Evolutionary conservation across 1,284 basidiomycete species (phyloP), one percentile per base, ranked within the genome.

Genomic region (Leccinum insigne): DNA sequence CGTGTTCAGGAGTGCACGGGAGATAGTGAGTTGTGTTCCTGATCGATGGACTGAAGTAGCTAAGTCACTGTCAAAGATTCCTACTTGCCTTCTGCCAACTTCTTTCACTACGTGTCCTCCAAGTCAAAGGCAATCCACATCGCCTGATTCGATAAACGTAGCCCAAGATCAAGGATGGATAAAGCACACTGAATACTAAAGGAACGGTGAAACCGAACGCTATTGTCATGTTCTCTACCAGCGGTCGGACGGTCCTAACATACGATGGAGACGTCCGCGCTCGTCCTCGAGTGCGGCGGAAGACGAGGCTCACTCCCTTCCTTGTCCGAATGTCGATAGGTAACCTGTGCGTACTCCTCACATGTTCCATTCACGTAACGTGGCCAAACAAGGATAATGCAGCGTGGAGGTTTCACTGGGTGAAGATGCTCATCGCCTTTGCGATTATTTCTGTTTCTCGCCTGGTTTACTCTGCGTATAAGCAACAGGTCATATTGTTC

Each of bases 361-460:
- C 9, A 4, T 32, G 32, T 32, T 32, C 32, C 32, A 32, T 32
- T 32, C 32, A 49, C 29, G 42, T 61, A 62, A 21, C 62, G 42
- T 38, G 49, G 65, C 40, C 13, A 62, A 70, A 68, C 57, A 61
- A 44, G 62, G 63, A 59, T 11, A 49, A 59, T 66, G 5, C 66
- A 93, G 92, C 95, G 68, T 95, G 93, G 87, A 75, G 93, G 23
- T 80, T 96, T 40, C 91, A 92, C 64, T 91, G 91, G 85, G 81
- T 86, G 42, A 90, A 89, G 77, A 80, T 84, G 18, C 78, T 92
- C 56, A 83, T 93, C 52, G 86, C 89, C 2, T 92, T 95, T 70
- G 83, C 84, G 9, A 95, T 94, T 2, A 92, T 96, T 63, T 89
- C 90, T 7, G 73, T 95, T 83, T 96, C 16, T 94, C 94, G 10